Evolutionary conservation across 2,329 filamentous ascomycete genomes (phyloP).

Genomic region (Colletotrichum chlorophyti): DNA sequence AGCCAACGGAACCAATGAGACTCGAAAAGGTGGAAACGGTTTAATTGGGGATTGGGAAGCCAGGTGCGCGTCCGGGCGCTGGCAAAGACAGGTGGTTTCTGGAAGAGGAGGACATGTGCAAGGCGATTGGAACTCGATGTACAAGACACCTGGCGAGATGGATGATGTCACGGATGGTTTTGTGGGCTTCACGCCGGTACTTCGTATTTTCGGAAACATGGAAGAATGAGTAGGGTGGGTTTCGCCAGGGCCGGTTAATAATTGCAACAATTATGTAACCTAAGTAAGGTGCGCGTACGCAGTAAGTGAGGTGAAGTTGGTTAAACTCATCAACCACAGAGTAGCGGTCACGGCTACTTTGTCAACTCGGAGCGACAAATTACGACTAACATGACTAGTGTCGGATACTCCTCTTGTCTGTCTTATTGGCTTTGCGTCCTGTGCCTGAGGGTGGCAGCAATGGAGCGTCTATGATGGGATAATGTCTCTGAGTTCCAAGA

Average conservation of each 20-base stretch:
- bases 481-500: conserved; percentile 20
- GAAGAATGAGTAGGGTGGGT: too few species aligned
- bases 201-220: too few species aligned
- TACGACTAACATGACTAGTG: conserved; percentile 25
- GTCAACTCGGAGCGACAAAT: too few species aligned
- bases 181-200: background rate
- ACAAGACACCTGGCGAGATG: conserved; percentile 1
- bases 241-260: too few species aligned
- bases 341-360: background rate
- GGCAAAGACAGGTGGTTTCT: conserved; percentile 25
- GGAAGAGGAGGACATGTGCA: conserved; percentile 22
- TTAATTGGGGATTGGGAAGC: conserved; percentile 22
- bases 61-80: conserved; percentile 17
- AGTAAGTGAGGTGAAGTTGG: too few species aligned
- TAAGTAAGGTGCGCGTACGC: too few species aligned
- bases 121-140: conserved; percentile 8
- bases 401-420: conserved; percentile 16
- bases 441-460: conserved; percentile 15
- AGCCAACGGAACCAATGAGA: conserved; percentile 14
- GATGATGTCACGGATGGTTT: conserved; percentile 22
- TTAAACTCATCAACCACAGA: background rate
- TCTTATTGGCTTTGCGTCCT: background rate
- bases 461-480: conserved; percentile 19
- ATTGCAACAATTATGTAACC: too few species aligned
- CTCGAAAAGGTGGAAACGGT: conserved; percentile 25